Base-by-base conservation (phyloP, 1,284 basidiomycete genomes). In the Neolentinus lepideus region DNA sequence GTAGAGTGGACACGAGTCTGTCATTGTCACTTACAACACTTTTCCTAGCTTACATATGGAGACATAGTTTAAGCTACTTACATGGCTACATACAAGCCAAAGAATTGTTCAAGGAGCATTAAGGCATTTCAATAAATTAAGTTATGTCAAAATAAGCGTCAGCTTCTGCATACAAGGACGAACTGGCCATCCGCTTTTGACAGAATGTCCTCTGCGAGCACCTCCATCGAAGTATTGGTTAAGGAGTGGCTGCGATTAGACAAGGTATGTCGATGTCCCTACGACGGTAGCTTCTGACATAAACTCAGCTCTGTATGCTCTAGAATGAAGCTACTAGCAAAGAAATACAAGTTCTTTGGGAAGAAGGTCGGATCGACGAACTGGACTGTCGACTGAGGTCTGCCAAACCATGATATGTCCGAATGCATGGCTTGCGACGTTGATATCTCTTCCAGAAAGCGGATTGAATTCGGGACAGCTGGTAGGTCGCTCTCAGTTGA, bases 391-490 rank as follows among this genome's bases (percentile, higher is more conserved):
- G 85, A 29, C 76, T 90, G 74, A 79, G 79, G 84, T 83, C 60
- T 38, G 54, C 56, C 24, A 24, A 29, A 51, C 38, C 11, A 47
- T 21, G 46, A 29, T 2, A n/a, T 24, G 57, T 60, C 53, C 21
- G 19, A 25, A 55, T 55, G 25, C 52, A 52, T 48, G 53, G 53
- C 16, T 14, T 35, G 29, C 54, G 21, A 26, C 14, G 10, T 12
- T 46, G 35, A 2, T 38, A 46, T 31, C 25, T 50, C 21, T 56
- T 24, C 35, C 64, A 88, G 85, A 59, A 71, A 74, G 12, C 80
- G 91, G 24, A 92, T 94, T 61, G 81, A 87, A 58, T 94, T 94
- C 66, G 91, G 91, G 4, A 94, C 91, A 29, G 91, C 91, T 57
- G 90, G 90, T 90, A 64, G 54, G 70, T 62, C 12, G 57, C 52